Conservation (phyloP, 2,329 filamentous ascomycete genomes). For the Ophiocordyceps polyrhachis-furcata region DNA sequence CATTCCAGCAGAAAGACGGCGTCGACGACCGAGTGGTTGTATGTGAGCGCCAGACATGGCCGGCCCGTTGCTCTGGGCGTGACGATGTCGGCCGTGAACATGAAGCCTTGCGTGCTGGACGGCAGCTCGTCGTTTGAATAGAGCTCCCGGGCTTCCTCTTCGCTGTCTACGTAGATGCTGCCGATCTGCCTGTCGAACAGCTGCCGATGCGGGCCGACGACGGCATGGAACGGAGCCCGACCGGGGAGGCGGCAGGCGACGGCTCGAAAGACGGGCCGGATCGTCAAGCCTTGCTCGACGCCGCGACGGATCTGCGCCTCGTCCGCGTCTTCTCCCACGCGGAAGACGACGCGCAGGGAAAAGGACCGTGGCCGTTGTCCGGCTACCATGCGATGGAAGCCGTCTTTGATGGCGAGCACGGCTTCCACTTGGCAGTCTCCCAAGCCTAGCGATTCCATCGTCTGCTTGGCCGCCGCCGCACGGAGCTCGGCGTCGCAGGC, state of each 20-base stretch:
- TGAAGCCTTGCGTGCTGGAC: constrained; percentile 8
- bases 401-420: constrained; percentile 11
- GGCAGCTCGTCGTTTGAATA: constrained; percentile 6
- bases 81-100: constrained; percentile 13
- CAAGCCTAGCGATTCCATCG: constrained; percentile 5
- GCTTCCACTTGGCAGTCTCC: constrained; percentile 9
- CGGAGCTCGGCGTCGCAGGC: not conserved
- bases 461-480: constrained; percentile 2
- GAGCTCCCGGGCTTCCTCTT: constrained; percentile 6
- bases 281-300: constrained; percentile 10
- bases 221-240: constrained; percentile 9
- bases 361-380: constrained; percentile 16
- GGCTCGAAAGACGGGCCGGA: constrained; percentile 12
- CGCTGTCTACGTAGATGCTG: constrained; percentile 6
- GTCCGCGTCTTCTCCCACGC: constrained; percentile 5
- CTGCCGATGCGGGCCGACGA: constrained; percentile 6
- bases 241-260: constrained; percentile 8
- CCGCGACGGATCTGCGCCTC: constrained; percentile 9
- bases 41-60: constrained; percentile 11
- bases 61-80: constrained; percentile 3
- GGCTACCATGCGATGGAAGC: constrained; percentile 11
- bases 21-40: constrained; percentile 18
- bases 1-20: constrained; percentile 14
- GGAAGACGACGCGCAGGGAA: constrained; percentile 14
- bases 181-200: constrained; percentile 11